Conservation (phyloP, 192 early-diverging fungal genomes). For the Podila epicladia region DNA sequence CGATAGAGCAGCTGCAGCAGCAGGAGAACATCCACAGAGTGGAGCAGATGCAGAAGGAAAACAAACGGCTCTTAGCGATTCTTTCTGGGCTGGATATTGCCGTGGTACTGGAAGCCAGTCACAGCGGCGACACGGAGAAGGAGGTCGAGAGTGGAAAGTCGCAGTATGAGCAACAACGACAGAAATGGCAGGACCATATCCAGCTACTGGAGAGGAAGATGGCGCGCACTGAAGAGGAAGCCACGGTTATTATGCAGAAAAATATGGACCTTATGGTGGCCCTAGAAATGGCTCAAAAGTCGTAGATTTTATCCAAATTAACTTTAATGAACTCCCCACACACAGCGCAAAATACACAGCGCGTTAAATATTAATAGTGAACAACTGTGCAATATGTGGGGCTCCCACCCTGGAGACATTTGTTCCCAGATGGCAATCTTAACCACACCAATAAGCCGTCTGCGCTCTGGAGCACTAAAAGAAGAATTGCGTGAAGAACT, state of each 20-base stretch:
- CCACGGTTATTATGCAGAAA: conserved; percentile 26
- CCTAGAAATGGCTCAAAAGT: conserved; percentile 19
- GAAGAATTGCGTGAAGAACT: too few relatives aligned
- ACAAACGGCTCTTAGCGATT: conserved; percentile 16
- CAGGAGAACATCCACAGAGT: conserved; percentile 26
- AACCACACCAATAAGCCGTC: too few relatives aligned
- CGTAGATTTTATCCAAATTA: too few relatives aligned
- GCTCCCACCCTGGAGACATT: too few relatives aligned
- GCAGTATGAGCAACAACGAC: conserved; percentile 16
- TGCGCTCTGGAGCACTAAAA: too few relatives aligned
- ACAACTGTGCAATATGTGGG: too few relatives aligned
- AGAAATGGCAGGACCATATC: conserved; percentile 18
- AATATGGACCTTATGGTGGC: conserved; percentile 49
- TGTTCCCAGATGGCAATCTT: too few relatives aligned
- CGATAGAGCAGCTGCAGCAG: conserved; percentile 34
- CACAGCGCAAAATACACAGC: too few relatives aligned
- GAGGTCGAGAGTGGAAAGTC: neutral
- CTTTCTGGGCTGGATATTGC: conserved; percentile 27
- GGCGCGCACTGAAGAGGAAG: conserved; percentile 30
- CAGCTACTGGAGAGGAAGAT: conserved; percentile 24
- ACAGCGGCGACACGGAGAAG: neutral
- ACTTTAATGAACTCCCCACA: too few relatives aligned
- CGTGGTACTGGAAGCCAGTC: neutral
- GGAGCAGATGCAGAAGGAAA: conserved; percentile 25
- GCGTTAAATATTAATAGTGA: too few relatives aligned